These are phyloP conservation scores for Monascus purpureus DNA, from an alignment of 495 filamentous ascomycete species.

Conservation along the genomic window DNA sequence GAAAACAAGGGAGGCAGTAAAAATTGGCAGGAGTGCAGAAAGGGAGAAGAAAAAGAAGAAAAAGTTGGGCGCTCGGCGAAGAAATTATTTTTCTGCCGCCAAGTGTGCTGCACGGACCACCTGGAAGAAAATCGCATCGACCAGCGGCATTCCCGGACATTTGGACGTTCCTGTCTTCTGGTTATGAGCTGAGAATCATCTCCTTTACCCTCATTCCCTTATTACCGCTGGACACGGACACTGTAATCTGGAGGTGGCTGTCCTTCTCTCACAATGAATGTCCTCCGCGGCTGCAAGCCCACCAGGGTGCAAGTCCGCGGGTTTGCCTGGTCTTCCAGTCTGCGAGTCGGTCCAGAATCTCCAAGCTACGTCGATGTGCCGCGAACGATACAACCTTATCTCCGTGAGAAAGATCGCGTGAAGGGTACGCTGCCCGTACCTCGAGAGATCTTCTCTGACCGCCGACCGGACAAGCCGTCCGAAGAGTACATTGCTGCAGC, in stretches of 20 bases:
- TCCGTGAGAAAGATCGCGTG: conserved; percentile 29
- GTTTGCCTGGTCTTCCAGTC: conserved; percentile 24
- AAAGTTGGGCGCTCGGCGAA: conserved; percentile 12
- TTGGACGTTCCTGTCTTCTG: conserved; percentile 1
- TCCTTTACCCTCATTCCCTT: conserved; percentile 1
- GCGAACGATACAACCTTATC: conserved; percentile 30
- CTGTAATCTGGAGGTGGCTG: no score
- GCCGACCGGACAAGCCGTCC: conserved; percentile 36
- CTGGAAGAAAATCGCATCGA: conserved; percentile 18
- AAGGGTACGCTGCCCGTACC: conserved; percentile 64
- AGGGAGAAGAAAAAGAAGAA: conserved; percentile 10
- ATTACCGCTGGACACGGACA: background rate
- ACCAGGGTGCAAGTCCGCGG: conserved; percentile 32
- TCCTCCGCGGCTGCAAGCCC: conserved; percentile 26
- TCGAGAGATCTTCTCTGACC: conserved; percentile 45
- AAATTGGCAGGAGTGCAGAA: conserved; percentile 22
- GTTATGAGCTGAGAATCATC: conserved; percentile 6
- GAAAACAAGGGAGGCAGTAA: conserved; percentile 17
- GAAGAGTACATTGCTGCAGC: conserved; percentile 36
- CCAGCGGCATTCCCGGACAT: background rate
- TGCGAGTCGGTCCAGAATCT: conserved; percentile 46
- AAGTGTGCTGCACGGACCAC: conserved; percentile 24
- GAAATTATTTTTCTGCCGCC: conserved; percentile 14
- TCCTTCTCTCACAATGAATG: conserved; percentile 31
- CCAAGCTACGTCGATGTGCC: conserved; percentile 65